phyloP scores from a whole-genome alignment of 495 filamentous ascomycete species.

The Hapsidospora chrysogenum region DNA sequence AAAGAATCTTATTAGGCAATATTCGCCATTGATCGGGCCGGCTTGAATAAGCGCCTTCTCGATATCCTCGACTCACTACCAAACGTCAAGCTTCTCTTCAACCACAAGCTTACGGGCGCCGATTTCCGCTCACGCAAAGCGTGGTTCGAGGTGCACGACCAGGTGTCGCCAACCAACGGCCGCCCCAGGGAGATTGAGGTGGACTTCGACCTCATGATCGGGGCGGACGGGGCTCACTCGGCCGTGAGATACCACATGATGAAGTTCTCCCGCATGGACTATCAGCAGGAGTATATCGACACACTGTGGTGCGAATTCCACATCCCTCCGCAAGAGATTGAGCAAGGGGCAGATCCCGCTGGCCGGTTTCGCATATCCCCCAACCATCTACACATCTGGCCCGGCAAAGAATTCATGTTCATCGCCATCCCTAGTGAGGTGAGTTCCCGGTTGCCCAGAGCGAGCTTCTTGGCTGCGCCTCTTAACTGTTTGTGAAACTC shows the following conservation, averaged over 20 bases:
- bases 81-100: slow-evolving; percentile 83
- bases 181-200: slow-evolving; percentile 44
- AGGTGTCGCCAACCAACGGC: slow-evolving; percentile 5
- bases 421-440: slow-evolving; percentile 78
- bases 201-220: slow-evolving; percentile 79
- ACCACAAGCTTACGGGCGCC: slow-evolving; percentile 76
- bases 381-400: slow-evolving; percentile 96
- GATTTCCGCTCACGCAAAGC: slow-evolving; percentile 64
- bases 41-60: slow-evolving; percentile 71
- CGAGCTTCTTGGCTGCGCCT: neutral
- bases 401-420: slow-evolving; percentile 85
- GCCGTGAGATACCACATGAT: slow-evolving; percentile 80
- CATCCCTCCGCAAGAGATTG: slow-evolving; percentile 32
- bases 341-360: slow-evolving; percentile 17
- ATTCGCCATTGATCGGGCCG: slow-evolving; percentile 50
- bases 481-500: neutral
- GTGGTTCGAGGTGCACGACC: slow-evolving; percentile 59
- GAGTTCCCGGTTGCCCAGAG: slow-evolving; percentile 8
- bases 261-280: slow-evolving; percentile 78
- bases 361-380: slow-evolving; percentile 63
- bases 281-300: slow-evolving; percentile 91
- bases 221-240: slow-evolving; percentile 93
- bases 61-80: slow-evolving; percentile 68
- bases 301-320: slow-evolving; percentile 95
- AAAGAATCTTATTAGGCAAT: too few species aligned